These are phyloP conservation scores for Telopea speciosissima DNA, from an alignment of 177 flowering plant genomes.

Conservation along the genomic window DNA sequence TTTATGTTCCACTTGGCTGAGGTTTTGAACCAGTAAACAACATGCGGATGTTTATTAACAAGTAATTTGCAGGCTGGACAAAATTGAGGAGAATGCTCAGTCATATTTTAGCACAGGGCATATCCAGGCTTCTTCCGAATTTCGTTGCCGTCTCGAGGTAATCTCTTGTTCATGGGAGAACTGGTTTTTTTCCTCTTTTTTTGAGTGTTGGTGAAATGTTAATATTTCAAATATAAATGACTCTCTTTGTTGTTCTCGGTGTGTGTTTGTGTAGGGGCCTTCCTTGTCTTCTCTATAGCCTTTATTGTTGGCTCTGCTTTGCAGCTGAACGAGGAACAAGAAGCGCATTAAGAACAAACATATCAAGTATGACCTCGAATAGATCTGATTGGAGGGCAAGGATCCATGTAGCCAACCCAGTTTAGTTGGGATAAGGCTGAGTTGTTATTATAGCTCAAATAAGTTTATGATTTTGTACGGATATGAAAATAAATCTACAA, in stretches of 20 bases:
- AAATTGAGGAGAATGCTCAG: constrained; percentile 84
- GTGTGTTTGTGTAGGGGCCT: background rate
- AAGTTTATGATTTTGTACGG: too few species aligned
- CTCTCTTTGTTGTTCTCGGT: background rate
- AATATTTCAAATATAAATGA: background rate
- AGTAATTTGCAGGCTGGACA: constrained; percentile 50
- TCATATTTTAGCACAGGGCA: constrained; percentile 68
- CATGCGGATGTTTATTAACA: constrained; percentile 1
- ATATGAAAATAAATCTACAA: background rate
- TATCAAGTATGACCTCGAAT: too few species aligned
- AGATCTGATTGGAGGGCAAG: too few species aligned
- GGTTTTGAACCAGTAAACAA: background rate
- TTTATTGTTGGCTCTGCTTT: constrained; percentile 2
- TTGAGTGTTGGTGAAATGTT: too few species aligned
- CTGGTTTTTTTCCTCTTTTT: background rate
- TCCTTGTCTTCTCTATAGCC: background rate
- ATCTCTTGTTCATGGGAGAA: background rate
- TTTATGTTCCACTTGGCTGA: background rate
- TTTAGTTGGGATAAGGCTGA: too few species aligned
- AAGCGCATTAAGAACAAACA: background rate
- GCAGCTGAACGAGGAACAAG: constrained; percentile 4
- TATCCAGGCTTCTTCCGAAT: constrained; percentile 47
- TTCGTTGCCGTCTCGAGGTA: constrained; percentile 41
- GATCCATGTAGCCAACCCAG: too few species aligned
- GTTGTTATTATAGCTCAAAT: too few species aligned